phyloP scores from a whole-genome alignment of 106 monocot species.

The Dioscorea zingiberensis region DNA sequence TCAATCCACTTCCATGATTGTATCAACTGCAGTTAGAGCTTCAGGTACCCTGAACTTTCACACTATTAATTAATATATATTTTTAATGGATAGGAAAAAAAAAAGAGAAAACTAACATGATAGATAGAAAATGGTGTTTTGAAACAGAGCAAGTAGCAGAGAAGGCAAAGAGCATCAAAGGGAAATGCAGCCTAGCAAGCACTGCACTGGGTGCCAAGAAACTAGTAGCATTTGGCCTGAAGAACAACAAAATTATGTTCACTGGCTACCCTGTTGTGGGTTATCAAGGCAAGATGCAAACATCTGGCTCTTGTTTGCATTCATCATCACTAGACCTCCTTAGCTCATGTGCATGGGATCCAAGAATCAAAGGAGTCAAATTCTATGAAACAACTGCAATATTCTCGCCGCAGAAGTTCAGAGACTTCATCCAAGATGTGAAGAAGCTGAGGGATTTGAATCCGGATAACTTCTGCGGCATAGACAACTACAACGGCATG shows the following conservation, averaged over 20 bases:
- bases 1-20: conserved; percentile 26
- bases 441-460: conserved; percentile 57
- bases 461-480: conserved; percentile 54
- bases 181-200: conserved; percentile 48
- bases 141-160: conserved; percentile 42
- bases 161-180: conserved; percentile 30
- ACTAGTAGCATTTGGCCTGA: conserved; percentile 43
- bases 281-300: conserved; percentile 69
- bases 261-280: conserved; percentile 77
- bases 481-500: conserved; percentile 65
- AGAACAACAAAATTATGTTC: conserved; percentile 47
- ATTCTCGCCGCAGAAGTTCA: conserved; percentile 48
- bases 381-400: conserved; percentile 81
- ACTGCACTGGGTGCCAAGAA: conserved; percentile 28
- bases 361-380: conserved; percentile 57
- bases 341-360: conserved; percentile 69
- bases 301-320: conserved; percentile 63
- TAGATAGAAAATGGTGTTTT: neutral
- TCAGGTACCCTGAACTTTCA: conserved; percentile 29
- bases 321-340: conserved; percentile 26
- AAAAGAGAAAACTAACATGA: neutral
- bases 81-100: neutral
- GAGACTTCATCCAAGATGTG: conserved; percentile 56
- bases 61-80: too few species aligned
- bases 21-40: conserved; percentile 29